Evolutionary conservation across 2,329 filamentous ascomycete genomes (phyloP), one percentile per base, ranked within the genome.

Genomic region (Penicillium capsulatum): DNA sequence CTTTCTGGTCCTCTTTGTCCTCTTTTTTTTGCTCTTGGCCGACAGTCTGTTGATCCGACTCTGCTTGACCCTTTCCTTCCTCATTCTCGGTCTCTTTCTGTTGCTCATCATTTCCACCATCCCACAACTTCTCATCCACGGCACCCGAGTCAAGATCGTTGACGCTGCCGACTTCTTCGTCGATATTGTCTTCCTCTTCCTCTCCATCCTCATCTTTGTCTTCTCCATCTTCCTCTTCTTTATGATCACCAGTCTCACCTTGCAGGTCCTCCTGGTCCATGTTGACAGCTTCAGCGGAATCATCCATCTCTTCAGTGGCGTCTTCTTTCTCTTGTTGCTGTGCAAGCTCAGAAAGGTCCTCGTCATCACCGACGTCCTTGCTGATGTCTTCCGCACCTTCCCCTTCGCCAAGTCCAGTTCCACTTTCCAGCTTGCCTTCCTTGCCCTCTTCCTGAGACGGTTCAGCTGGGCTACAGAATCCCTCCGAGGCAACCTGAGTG

Each of bases 61-160:
- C 67, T 9, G 71, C 64, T 8, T 63, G 57, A 31, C 76, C 70
- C 66, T 75, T 66, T 53, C 72, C 50, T 67, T 78, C 52, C 66
- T 96, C 85, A 52, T 92, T 92, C 33, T 91, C 84, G 1, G 85
- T 81, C 33, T 90, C 81, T 42, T 71, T 72, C 40, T 72, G 66
- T 31, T 90, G 77, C 33, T 83, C 75, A 30, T 87, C 83, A 26
- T 70, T 69, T 31, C 83, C 81, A 27, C 89, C 90, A 65, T 98
- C 90, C 92, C 92, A 98, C 78, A 97, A 89, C 73, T 97, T 98
- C 69, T 98, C 94, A 60, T 98, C 94, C 1, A 97, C 85, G 14
- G 91, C 86, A 11, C 81, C 85, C 9, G 88, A 84, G 53, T 95
- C 91, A 29, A 95, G 73, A 55, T 94, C 88, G 67, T 96, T 87